Conservation (phyloP, 331 rosid genomes). For the Cucumis variabilis region DNA sequence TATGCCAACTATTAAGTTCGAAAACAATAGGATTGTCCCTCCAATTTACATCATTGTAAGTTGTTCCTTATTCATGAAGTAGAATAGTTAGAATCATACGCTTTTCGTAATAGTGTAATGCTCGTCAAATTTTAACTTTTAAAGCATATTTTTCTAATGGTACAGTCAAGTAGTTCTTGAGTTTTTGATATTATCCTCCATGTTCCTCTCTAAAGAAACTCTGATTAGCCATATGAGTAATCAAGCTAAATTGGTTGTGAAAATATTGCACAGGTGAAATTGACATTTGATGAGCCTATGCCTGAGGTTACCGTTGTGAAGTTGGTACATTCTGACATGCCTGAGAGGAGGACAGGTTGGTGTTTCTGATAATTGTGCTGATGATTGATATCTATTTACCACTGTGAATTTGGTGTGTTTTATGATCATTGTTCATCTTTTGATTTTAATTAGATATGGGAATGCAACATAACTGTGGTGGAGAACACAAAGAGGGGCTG, state of each 20-base stretch:
- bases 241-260: constrained; percentile 10
- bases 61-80: background rate
- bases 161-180: no score
- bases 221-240: background rate
- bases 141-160: no score
- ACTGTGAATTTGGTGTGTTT: constrained; percentile 40
- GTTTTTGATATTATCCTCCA: no score
- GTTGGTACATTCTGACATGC: constrained; percentile 80
- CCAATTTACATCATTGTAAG: constrained; percentile 84
- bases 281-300: constrained; percentile 85
- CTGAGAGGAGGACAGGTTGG: constrained; percentile 86
- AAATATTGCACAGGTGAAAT: constrained; percentile 66
- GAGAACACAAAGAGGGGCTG: constrained; percentile 98
- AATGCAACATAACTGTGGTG: constrained; percentile 74
- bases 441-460: constrained; percentile 70
- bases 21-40: constrained; percentile 65
- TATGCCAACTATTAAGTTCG: constrained; percentile 70
- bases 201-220: no score
- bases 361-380: background rate
- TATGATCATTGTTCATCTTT: background rate
- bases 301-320: constrained; percentile 76
- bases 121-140: no score
- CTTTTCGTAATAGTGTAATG: background rate
- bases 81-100: background rate
- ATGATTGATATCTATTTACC: background rate